These are phyloP conservation scores for Hemileia vastatrix DNA, from an alignment of 1,284 basidiomycete genomes.

Conservation along the genomic window DNA sequence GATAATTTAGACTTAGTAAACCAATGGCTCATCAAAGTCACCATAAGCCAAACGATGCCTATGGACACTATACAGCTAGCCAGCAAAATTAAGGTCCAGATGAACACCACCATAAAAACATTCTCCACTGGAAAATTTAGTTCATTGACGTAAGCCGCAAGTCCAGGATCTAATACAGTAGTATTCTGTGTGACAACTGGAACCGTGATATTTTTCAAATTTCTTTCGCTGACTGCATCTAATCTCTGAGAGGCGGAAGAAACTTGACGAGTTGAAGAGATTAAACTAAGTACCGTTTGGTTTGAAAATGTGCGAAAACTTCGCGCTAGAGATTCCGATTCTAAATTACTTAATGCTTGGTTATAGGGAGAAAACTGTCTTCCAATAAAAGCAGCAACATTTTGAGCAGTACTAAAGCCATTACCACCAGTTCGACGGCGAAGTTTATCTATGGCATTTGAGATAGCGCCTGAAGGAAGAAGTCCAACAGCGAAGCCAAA, in stretches of 20 bases:
- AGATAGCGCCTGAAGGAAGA: conserved; percentile 31
- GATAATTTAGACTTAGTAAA: no score
- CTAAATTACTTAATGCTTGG: not conserved
- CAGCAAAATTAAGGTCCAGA: conserved; percentile 11
- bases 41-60: no score
- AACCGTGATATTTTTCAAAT: not conserved
- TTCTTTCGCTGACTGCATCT: not conserved
- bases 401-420: conserved; percentile 11
- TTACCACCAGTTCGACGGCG: conserved; percentile 9
- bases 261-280: not conserved
- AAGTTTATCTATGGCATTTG: conserved; percentile 27
- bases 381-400: conserved; percentile 8
- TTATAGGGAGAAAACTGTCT: conserved; percentile 14
- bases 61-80: no score
- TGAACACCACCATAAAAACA: conserved; percentile 18
- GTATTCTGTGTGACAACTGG: conserved; percentile 17
- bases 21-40: no score
- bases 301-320: no score
- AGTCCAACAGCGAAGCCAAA: conserved; percentile 25
- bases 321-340: not conserved
- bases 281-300: not conserved
- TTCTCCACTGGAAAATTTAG: conserved; percentile 21
- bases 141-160: conserved; percentile 19
- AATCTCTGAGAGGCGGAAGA: not conserved
- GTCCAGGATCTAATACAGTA: conserved; percentile 16